Evolutionary conservation across 148 eudicot species (phyloP).

Genomic region (Cornus suecica): DNA sequence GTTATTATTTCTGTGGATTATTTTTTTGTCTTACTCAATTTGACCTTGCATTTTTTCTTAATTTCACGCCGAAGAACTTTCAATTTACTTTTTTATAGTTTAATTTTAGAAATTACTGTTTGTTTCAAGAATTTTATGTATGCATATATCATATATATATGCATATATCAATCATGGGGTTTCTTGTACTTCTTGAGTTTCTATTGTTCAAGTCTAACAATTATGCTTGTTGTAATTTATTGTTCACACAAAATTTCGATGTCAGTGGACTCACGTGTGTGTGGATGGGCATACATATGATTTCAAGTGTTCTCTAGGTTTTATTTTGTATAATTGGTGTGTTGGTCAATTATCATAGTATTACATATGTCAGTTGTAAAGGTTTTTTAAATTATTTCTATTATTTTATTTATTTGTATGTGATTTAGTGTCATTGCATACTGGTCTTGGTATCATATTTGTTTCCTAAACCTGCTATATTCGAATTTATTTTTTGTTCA

Average conservation of each 20-base stretch:
- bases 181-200: not conserved
- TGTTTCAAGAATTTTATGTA: not conserved
- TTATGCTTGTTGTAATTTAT: not conserved
- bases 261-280: no score
- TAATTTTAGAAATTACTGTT: not conserved
- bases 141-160: no score
- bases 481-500: not conserved
- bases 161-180: not conserved
- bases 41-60: not conserved
- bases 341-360: not conserved
- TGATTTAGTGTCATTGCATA: no score
- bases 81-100: not conserved
- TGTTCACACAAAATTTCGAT: not conserved
- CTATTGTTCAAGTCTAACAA: not conserved
- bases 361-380: no score
- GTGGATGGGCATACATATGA: no score
- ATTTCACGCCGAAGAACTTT: not conserved
- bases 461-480: not conserved
- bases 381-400: no score
- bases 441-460: not conserved
- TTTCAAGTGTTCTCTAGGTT: not conserved
- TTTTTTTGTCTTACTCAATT: not conserved
- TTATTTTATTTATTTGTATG: no score
- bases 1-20: not conserved
- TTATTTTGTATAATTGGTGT: not conserved